phyloP scores from a whole-genome alignment of 768 basidiomycete genomes.

The Neoboletus magnificus region DNA sequence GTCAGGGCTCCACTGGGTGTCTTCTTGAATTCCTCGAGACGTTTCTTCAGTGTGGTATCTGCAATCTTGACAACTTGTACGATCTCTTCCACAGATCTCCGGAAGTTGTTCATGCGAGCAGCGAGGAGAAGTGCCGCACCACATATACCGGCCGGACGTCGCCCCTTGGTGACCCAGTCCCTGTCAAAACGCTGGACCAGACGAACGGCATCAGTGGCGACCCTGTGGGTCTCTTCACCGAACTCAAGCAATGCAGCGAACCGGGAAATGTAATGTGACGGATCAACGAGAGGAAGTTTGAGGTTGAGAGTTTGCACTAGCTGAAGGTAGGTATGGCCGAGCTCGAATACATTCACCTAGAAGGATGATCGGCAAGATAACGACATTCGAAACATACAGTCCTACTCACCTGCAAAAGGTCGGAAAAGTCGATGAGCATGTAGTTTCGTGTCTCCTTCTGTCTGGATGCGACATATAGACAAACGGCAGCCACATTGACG shows the following conservation, averaged over 20 bases:
- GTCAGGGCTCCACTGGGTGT: slow-evolving; percentile 85
- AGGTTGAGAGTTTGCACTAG: slow-evolving; percentile 86
- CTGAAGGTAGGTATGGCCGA: slow-evolving; percentile 94
- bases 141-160: slow-evolving; percentile 95
- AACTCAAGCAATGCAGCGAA: slow-evolving; percentile 95
- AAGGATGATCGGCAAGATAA: not conserved
- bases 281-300: slow-evolving; percentile 86
- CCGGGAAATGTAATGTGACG: slow-evolving; percentile 93
- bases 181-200: slow-evolving; percentile 92
- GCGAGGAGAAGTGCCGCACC: slow-evolving; percentile 94
- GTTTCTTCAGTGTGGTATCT: slow-evolving; percentile 90
- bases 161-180: slow-evolving; percentile 96
- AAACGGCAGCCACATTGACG: slow-evolving; percentile 92
- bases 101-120: slow-evolving; percentile 97
- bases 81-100: slow-evolving; percentile 89
- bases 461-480: slow-evolving; percentile 90
- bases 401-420: slow-evolving; percentile 72
- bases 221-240: slow-evolving; percentile 87
- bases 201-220: slow-evolving; percentile 90
- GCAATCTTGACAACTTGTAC: slow-evolving; percentile 99
- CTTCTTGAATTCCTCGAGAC: slow-evolving; percentile 90
- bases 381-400: not conserved
- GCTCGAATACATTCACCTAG: slow-evolving; percentile 95
- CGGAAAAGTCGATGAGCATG: slow-evolving; percentile 99
- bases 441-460: slow-evolving; percentile 88